Evolutionary conservation across 108 stramenopile genomes (phyloP).

Genomic region (Craspedostauros australis): DNA sequence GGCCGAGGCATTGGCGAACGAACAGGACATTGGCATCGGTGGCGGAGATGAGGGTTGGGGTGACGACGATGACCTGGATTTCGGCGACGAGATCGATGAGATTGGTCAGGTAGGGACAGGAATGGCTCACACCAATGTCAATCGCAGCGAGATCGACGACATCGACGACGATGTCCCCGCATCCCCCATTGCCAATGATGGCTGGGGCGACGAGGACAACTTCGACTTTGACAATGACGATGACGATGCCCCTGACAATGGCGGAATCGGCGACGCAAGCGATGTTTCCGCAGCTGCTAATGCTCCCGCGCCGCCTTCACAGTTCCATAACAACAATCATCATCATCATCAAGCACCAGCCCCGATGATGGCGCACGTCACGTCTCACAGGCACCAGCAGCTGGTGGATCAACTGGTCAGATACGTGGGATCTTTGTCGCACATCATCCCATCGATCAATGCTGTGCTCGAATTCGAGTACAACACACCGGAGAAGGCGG

Average conservation of each 20-base stretch:
- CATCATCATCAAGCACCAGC: background rate
- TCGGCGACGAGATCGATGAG: background rate
- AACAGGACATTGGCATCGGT: too few relatives aligned
- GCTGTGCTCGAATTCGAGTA: constrained; percentile 63
- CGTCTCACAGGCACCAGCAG: background rate
- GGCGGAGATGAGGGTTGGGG: constrained; percentile 35
- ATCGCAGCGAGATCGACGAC: background rate
- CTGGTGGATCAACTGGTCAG: background rate
- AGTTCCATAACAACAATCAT: constrained; percentile 1
- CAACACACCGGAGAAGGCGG: constrained; percentile 65
- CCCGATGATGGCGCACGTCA: too few relatives aligned
- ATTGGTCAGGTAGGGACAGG: background rate
- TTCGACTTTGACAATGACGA: constrained; percentile 11
- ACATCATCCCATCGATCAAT: constrained; percentile 43
- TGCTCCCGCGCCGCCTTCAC: background rate
- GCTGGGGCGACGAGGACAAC: constrained; percentile 24
- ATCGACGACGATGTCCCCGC: too few relatives aligned
- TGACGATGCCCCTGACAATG: constrained; percentile 1
- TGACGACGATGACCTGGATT: constrained; percentile 14
- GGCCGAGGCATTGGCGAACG: too few relatives aligned
- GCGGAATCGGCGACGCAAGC: constrained; percentile 2
- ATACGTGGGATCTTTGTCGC: constrained; percentile 5
- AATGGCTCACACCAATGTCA: background rate
- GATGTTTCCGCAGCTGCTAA: background rate
- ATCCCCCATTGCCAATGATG: background rate